Percentiles rank a stretch among this genome's conserved stretches.
Conservation (phyloP, 2,329 filamentous ascomycete genomes). For the Podosphaera xanthii region DNA sequence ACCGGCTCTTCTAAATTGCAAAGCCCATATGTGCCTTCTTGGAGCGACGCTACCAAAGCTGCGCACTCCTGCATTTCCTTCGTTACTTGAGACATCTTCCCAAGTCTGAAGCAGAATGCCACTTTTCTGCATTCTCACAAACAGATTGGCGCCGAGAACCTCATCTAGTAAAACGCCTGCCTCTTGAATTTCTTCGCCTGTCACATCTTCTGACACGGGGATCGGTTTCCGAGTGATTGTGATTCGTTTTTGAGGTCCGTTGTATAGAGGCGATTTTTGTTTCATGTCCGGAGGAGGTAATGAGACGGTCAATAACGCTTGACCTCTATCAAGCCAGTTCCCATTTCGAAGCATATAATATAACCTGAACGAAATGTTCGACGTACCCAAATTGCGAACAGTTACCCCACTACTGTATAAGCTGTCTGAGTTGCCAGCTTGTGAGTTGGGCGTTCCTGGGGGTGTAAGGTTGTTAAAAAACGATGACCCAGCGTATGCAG, state of each 20-base stretch:
- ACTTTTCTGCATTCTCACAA: slow-evolving; percentile 8
- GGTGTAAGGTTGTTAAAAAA: slow-evolving; percentile 14
- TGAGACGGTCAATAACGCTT: slow-evolving; percentile 63
- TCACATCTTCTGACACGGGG: slow-evolving; percentile 1
- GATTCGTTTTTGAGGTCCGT: slow-evolving; percentile 64
- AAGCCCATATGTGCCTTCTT: slow-evolving; percentile 12
- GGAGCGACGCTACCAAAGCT: slow-evolving; percentile 11
- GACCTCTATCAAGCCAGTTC: slow-evolving; percentile 83
- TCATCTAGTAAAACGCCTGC: slow-evolving; percentile 7
- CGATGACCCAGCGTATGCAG: slow-evolving; percentile 26
- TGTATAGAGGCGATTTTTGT: slow-evolving; percentile 34
- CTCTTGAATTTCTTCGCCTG: slow-evolving; percentile 1
- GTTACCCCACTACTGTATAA: slow-evolving; percentile 17
- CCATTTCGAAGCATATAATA: slow-evolving; percentile 54
- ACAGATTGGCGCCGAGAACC: slow-evolving; percentile 9
- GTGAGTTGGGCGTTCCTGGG: slow-evolving; percentile 11
- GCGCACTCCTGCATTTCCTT: slow-evolving; percentile 11
- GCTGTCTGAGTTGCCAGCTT: slow-evolving; percentile 12
- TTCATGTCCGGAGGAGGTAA: slow-evolving; percentile 41
- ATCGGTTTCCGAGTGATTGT: slow-evolving; percentile 40
- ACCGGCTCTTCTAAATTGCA: slow-evolving; percentile 9
- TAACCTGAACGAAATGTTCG: slow-evolving; percentile 66
- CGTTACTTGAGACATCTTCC: slow-evolving; percentile 12
- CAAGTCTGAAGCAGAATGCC: slow-evolving; percentile 12
- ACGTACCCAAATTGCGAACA: slow-evolving; percentile 36